phyloP scores from a whole-genome alignment of 768 basidiomycete species.

The Lentinula lateritia region DNA sequence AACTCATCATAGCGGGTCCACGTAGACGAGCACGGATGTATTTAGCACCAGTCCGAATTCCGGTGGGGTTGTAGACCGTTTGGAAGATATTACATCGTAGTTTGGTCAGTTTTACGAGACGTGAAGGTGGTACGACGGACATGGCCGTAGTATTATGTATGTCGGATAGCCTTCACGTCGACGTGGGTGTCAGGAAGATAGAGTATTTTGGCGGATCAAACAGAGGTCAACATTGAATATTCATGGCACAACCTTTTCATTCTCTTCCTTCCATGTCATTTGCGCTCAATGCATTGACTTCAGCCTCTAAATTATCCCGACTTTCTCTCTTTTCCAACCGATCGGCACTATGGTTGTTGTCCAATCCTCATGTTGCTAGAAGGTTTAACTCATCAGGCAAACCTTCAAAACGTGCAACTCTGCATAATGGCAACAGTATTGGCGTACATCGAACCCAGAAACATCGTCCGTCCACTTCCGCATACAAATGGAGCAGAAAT shows the following conservation, averaged over 20 bases:
- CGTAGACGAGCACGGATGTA: slow-evolving; percentile 78
- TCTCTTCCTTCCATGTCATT: background rate
- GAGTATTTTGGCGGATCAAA: background rate
- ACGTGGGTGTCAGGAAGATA: background rate
- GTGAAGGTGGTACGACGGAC: slow-evolving; percentile 38
- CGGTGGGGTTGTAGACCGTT: slow-evolving; percentile 82
- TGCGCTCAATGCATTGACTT: background rate
- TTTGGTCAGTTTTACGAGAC: slow-evolving; percentile 55
- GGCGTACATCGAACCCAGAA: background rate
- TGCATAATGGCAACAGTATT: background rate
- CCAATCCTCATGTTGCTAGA: background rate
- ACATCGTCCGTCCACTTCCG: background rate
- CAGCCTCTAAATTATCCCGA: background rate
- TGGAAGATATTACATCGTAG: slow-evolving; percentile 76
- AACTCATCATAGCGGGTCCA: slow-evolving; percentile 81
- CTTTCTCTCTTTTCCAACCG: background rate
- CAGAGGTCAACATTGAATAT: background rate
- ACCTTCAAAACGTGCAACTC: background rate
- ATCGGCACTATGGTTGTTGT: background rate
- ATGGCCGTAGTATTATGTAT: slow-evolving; percentile 12
- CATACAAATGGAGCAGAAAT: background rate
- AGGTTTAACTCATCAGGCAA: background rate
- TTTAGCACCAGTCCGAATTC: slow-evolving; percentile 83
- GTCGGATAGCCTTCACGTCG: background rate
- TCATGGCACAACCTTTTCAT: background rate